phyloP scores from a whole-genome alignment of 129 eudicot species.

The Escallonia rubra region DNA sequence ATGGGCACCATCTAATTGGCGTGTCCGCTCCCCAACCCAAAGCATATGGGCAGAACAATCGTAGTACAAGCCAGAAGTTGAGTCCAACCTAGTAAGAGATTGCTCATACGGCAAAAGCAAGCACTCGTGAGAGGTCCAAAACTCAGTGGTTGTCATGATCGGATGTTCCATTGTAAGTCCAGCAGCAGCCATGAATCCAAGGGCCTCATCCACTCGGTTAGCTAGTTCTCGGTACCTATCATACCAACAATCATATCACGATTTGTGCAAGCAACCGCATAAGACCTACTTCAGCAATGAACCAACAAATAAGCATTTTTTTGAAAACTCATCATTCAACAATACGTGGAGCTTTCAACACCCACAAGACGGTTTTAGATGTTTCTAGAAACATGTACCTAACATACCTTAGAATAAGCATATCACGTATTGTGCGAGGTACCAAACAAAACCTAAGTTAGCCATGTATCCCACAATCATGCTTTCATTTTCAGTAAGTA shows the following conservation, averaged over 20 bases:
- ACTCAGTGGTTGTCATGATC: constrained; percentile 70
- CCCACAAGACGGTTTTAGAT: too few species aligned
- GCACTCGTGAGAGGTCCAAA: constrained; percentile 90
- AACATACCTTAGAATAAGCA: too few species aligned
- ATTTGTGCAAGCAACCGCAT: background rate
- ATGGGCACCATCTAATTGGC: constrained; percentile 87
- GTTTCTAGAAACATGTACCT: too few species aligned
- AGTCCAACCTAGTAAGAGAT: constrained; percentile 70
- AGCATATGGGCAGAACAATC: constrained; percentile 89
- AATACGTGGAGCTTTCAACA: too few species aligned
- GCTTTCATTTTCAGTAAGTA: too few species aligned
- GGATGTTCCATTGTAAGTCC: constrained; percentile 86
- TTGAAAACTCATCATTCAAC: too few species aligned
- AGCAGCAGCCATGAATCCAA: constrained; percentile 84
- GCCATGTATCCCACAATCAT: too few species aligned
- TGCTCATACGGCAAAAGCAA: constrained; percentile 82
- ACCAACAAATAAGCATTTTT: too few species aligned
- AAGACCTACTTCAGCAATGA: background rate
- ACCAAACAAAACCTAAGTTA: too few species aligned
- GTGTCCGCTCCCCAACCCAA: constrained; percentile 88
- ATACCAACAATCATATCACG: constrained; percentile 2
- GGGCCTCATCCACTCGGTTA: constrained; percentile 83
- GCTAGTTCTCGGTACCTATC: constrained; percentile 79
- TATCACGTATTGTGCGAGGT: too few species aligned
- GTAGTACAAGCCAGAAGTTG: constrained; percentile 72